Evolutionary conservation across 495 filamentous ascomycete genomes (phyloP), one percentile per base, ranked within the genome.

Genomic region (Penicillium herquei): DNA sequence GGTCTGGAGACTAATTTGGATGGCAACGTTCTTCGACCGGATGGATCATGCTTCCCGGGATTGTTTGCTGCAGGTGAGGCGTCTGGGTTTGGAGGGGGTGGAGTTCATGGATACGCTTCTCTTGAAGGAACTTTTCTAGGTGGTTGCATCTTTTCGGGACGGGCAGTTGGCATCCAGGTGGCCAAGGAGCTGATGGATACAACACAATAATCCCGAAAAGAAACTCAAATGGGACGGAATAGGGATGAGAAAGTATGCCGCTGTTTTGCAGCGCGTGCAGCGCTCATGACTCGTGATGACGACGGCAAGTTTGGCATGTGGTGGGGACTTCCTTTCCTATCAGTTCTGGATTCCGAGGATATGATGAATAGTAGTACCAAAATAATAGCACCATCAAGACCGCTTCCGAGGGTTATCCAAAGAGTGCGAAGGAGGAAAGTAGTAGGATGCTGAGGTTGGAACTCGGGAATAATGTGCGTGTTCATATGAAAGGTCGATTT

Each of bases 241-340:
- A 37, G 34, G 34, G 34, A 35, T 35, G 6, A n/a, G n/a, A n/a
- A n/a, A n/a, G n/a, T n/a, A n/a, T n/a, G n/a, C n/a, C n/a, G n/a
- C n/a, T n/a, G n/a, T n/a, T n/a, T n/a, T n/a, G n/a, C n/a, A n/a
- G 92, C 87, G 8, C 62, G 74, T 0, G 90, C 91, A 1, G 94
- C 92, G 3, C 69, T 87, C 39, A 65, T 72, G 4, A 96, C 92
- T 14, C 78, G 84, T 13, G 81, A 97, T 65, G 63, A 62, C 2
- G 62, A 82, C 7, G 92, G 93, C 5, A 78, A 82, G 54, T 93
- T 92, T 59, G 94, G 94, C 0, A 84, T 82, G 71, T 98, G 94
- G 94, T 98, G 94, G 94, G 87, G 85, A 51, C 76, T 81, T 5
- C 66, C 73, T 7, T 83, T 82, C 26, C 63, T 74, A 16, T 53